Percentiles rank a stretch among this genome's conserved stretches.
Evolutionary conservation across 2,329 filamentous ascomycete genomes (phyloP).

Genomic region (Sporothrix humicola): DNA sequence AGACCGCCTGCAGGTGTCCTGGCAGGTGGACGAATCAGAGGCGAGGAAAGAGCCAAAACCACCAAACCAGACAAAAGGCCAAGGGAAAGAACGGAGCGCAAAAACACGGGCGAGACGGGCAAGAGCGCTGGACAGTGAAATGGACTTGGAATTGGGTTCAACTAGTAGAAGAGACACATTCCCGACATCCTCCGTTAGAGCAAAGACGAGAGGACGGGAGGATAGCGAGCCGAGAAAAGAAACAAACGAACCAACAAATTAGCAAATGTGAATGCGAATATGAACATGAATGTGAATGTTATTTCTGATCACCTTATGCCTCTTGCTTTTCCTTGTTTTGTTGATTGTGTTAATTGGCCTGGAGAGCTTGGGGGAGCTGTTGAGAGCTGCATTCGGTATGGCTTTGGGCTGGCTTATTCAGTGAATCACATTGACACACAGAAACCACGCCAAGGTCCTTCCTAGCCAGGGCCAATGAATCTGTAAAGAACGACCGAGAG

Average conservation of each 20-base stretch:
- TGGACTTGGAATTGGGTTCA: not conserved
- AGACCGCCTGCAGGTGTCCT: slow-evolving; percentile 14
- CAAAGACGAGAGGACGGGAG: not conserved
- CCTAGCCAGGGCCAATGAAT: slow-evolving; percentile 20
- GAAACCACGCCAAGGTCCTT: not conserved
- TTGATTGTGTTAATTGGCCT: not conserved
- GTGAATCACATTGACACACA: slow-evolving; percentile 1
- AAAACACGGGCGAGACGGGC: not conserved
- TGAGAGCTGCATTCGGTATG: slow-evolving; percentile 16
- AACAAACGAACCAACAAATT: not conserved
- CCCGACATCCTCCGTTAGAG: not conserved
- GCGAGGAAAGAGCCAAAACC: slow-evolving; percentile 10
- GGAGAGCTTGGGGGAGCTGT: slow-evolving; percentile 8
- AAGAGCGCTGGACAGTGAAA: not conserved
- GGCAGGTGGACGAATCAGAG: not conserved
- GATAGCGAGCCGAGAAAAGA: not conserved
- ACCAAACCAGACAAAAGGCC: not conserved
- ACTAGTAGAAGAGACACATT: not conserved
- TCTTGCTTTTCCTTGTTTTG: not conserved
- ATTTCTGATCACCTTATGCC: not conserved
- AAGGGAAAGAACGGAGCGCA: slow-evolving; percentile 2
- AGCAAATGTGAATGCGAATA: not conserved
- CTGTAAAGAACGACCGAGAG: not conserved
- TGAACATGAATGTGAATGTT: not conserved
- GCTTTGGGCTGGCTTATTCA: slow-evolving; percentile 6